Conservation (phyloP, 176 grass and related monocot species). For the Bromus sterilis region DNA sequence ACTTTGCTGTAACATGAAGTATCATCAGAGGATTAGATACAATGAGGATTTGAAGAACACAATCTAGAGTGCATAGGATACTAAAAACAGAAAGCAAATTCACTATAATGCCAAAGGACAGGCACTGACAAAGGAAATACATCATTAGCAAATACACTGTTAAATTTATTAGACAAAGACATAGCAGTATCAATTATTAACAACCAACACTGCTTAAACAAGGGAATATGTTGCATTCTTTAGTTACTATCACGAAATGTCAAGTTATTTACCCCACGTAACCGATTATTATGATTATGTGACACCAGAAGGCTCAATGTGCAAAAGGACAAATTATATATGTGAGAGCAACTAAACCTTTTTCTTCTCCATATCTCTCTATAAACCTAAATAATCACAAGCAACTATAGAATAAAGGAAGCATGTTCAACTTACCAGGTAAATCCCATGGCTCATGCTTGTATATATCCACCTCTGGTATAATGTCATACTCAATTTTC, state of each 20-base stretch:
- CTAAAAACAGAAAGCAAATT: background rate
- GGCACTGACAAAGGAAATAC: background rate
- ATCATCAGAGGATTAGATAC: constrained; percentile 15
- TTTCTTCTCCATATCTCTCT: background rate
- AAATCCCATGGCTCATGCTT: constrained; percentile 99
- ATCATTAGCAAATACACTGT: background rate
- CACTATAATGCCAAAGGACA: background rate
- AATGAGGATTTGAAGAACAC: background rate
- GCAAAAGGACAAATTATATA: background rate
- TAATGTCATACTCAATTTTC: constrained; percentile 61
- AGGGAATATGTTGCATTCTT: background rate
- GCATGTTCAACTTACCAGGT: constrained; percentile 43
- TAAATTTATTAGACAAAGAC: background rate
- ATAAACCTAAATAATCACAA: background rate
- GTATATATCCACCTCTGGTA: constrained; percentile 87
- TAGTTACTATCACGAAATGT: background rate
- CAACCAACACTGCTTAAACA: background rate
- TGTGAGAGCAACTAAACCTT: background rate
- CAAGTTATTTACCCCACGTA: background rate
- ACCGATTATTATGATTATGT: background rate
- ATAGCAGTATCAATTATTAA: background rate
- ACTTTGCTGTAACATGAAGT: constrained; percentile 50
- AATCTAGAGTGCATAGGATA: background rate
- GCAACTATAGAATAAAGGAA: background rate
- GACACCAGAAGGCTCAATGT: background rate